Percentiles rank a stretch among this genome's conserved stretches.
Evolutionary conservation across 257 asterid species (phyloP).

Genomic region (Nyctanthes arbortristis): DNA sequence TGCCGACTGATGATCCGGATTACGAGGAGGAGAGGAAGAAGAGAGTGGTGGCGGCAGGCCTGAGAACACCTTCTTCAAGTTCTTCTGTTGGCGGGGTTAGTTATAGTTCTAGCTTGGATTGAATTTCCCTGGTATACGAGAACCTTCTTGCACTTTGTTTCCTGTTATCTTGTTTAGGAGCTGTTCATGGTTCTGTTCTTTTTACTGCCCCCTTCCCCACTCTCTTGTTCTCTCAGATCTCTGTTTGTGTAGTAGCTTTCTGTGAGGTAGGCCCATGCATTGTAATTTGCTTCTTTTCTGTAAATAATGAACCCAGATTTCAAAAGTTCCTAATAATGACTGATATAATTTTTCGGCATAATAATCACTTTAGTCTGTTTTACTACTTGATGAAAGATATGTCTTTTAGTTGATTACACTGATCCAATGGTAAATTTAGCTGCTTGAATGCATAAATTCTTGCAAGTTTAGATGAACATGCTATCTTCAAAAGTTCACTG

Average conservation of each 20-base stretch:
- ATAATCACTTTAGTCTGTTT: constrained; percentile 1
- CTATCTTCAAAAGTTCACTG: neutral
- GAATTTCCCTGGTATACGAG: constrained; percentile 29
- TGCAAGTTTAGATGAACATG: neutral
- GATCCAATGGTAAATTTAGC: neutral
- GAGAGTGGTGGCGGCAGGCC: constrained; percentile 42
- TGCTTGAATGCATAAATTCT: neutral
- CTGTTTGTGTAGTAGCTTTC: constrained; percentile 27
- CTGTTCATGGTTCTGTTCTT: neutral
- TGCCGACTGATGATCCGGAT: constrained; percentile 91
- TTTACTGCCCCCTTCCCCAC: too few relatives aligned
- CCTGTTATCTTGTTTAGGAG: constrained; percentile 26
- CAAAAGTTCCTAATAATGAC: constrained; percentile 18
- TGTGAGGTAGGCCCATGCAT: constrained; percentile 17
- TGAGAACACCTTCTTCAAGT: constrained; percentile 34
- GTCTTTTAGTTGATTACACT: neutral
- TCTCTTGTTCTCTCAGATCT: constrained; percentile 12
- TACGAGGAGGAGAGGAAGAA: constrained; percentile 81
- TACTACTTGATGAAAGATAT: neutral
- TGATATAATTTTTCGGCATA: constrained; percentile 21
- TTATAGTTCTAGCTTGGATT: constrained; percentile 24
- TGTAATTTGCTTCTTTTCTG: constrained; percentile 35
- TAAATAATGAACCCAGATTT: constrained; percentile 35
- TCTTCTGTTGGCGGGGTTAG: constrained; percentile 16
- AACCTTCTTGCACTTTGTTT: constrained; percentile 25